Evolutionary conservation across 345 rosid species (phyloP).

Genomic region (Balakata baccata): DNA sequence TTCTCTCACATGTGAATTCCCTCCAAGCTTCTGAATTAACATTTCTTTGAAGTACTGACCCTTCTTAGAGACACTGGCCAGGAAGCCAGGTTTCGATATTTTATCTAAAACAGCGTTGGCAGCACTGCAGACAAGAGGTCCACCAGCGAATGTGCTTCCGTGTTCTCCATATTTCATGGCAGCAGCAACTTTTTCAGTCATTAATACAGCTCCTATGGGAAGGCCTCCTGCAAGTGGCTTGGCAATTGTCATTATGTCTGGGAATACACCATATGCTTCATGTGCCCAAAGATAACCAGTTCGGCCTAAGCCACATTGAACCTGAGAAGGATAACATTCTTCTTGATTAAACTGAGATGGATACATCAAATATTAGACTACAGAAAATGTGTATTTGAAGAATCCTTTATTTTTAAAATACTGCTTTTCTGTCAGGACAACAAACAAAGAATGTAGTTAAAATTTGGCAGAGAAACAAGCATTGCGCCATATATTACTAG

Average conservation of each 20-base stretch:
- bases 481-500: not conserved
- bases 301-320: constrained; percentile 87
- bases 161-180: constrained; percentile 72
- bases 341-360: not conserved
- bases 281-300: constrained; percentile 83
- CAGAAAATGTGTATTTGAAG: not conserved
- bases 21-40: constrained; percentile 53
- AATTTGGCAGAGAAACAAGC: not conserved
- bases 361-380: not conserved
- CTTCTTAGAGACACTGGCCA: constrained; percentile 61
- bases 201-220: constrained; percentile 77
- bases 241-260: constrained; percentile 91
- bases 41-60: constrained; percentile 60
- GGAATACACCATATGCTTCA: constrained; percentile 56
- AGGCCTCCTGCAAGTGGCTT: constrained; percentile 97
- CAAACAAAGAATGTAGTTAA: too few species aligned
- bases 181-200: constrained; percentile 72
- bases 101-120: constrained; percentile 66
- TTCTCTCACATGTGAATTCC: constrained; percentile 72
- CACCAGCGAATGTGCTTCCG: constrained; percentile 91
- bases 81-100: constrained; percentile 66
- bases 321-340: constrained; percentile 31
- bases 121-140: constrained; percentile 68
- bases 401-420: not conserved
- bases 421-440: not conserved